phyloP scores from a whole-genome alignment of 176 grass and related monocot species.

The Triticum aestivum region IWGSC_CS_RefSeq_v2.1 NC_057797.1:541269914-541270413 shows the following conservation, averaged over 20 bases:
- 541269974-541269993: conserved; percentile 52
- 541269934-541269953: conserved; percentile 85
- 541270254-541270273: too few relatives aligned
- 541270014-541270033: conserved; percentile 32
- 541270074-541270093: background rate
- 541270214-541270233: too few relatives aligned
- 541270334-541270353: background rate
- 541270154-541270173: conserved; percentile 1
- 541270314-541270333: too few relatives aligned
- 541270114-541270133: background rate
- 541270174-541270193: background rate
- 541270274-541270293: background rate
- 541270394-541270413: too few relatives aligned
- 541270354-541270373: background rate
- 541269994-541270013: conserved; percentile 73
- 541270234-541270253: background rate
- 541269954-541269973: conserved; percentile 55
- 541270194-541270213: background rate
- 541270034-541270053: background rate
- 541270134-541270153: background rate
- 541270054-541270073: background rate
- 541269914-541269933: conserved; percentile 66
- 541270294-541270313: background rate
- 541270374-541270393: too few relatives aligned
- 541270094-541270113: background rate